phyloP scores from a whole-genome alignment of 2,329 filamentous ascomycete species.

The Knufia fluminis region DNA sequence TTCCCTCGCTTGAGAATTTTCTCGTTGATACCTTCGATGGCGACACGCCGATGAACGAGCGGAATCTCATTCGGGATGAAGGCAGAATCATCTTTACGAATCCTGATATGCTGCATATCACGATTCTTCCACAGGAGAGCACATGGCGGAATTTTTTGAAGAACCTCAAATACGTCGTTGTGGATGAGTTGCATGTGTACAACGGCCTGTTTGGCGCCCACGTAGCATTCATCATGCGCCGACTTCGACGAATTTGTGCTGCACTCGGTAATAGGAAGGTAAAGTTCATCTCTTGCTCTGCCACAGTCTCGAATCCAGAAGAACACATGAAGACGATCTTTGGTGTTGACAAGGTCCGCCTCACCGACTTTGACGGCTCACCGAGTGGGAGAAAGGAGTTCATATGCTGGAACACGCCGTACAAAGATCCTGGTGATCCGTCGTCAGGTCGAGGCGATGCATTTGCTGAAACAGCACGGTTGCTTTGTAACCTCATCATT shows the following conservation, averaged over 20 bases:
- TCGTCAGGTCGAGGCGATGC: slow-evolving; percentile 76
- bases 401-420: slow-evolving; percentile 95
- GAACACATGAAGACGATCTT: slow-evolving; percentile 94
- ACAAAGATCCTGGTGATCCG: slow-evolving; percentile 78
- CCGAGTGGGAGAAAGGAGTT: slow-evolving; percentile 91
- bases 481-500: slow-evolving; percentile 84
- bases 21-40: slow-evolving; percentile 93
- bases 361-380: slow-evolving; percentile 87
- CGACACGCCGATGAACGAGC: slow-evolving; percentile 73
- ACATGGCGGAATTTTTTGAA: slow-evolving; percentile 81
- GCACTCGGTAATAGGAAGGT: slow-evolving; percentile 77
- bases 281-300: slow-evolving; percentile 91
- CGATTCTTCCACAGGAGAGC: slow-evolving; percentile 84
- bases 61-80: slow-evolving; percentile 74
- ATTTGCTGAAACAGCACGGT: slow-evolving; percentile 72
- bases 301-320: slow-evolving; percentile 85
- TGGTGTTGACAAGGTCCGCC: slow-evolving; percentile 66
- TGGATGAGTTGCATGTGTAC: slow-evolving; percentile 89
- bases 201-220: slow-evolving; percentile 92
- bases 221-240: slow-evolving; percentile 87
- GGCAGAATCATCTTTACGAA: slow-evolving; percentile 94
- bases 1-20: slow-evolving; percentile 64
- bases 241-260: slow-evolving; percentile 77
- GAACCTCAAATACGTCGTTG: slow-evolving; percentile 82
- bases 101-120: slow-evolving; percentile 94